Percentiles rank a stretch among this genome's conserved stretches.
phyloP scores from a whole-genome alignment of 257 asterid genomes.

The Leonotis leonurus region DNA sequence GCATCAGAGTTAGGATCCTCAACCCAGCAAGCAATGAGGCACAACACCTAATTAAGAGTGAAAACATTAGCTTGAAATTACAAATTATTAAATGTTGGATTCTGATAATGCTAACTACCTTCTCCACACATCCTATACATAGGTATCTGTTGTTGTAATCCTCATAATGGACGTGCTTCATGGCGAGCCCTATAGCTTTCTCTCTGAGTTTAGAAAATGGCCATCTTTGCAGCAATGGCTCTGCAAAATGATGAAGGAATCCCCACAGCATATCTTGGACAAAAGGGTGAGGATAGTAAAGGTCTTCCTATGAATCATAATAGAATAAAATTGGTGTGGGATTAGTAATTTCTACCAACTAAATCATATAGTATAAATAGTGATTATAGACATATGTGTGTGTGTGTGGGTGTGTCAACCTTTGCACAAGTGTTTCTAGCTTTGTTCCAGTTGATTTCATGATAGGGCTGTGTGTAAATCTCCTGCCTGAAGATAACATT shows the following conservation, averaged over 20 bases:
- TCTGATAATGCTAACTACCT: too few species aligned
- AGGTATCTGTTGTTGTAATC: conserved; percentile 43
- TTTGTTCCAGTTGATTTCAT: conserved; percentile 35
- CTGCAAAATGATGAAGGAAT: conserved; percentile 32
- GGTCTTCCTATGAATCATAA: conserved; percentile 28
- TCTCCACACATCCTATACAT: conserved; percentile 42
- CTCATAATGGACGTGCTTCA: conserved; percentile 47
- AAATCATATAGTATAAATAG: too few species aligned
- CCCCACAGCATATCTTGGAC: conserved; percentile 49
- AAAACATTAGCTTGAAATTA: too few species aligned
- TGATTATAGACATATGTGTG: too few species aligned
- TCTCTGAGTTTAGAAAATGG: conserved; percentile 38
- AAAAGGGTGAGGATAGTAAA: conserved; percentile 50
- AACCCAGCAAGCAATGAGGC: conserved; percentile 58
- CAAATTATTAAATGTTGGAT: too few species aligned
- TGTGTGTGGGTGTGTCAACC: too few species aligned
- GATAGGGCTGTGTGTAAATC: conserved; percentile 29
- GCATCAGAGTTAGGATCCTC: conserved; percentile 52
- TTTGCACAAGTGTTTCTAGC: conserved; percentile 43
- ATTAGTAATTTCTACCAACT: too few species aligned
- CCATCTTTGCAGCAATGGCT: conserved; percentile 38
- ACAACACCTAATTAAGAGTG: conserved; percentile 31
- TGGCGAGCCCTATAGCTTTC: conserved; percentile 31
- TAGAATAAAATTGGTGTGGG: too few species aligned
- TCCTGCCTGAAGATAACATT: too few species aligned